Evolutionary conservation across 164 flowering plant genomes (phyloP), one percentile per base, ranked within the genome.

Genomic region (Nelumbo lutea): DNA sequence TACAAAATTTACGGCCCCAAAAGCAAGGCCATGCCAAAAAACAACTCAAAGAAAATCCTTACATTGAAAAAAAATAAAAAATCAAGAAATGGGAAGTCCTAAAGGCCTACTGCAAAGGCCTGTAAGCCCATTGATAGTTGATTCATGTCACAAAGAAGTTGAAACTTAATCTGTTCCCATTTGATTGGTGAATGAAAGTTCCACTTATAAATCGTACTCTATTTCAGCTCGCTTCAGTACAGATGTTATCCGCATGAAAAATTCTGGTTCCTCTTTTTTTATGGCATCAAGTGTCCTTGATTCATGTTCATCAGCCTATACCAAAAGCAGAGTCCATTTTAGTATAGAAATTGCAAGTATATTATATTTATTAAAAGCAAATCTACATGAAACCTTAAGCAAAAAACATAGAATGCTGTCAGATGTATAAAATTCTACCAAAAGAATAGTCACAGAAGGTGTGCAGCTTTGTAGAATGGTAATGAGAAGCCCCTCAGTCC

Each of bases 231-330:
- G 82, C 79, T 81, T 86, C 66, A 95, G 73, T 66, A 85, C 84
- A 67, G 81, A 59, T 60, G 87, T 80, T 42, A 95, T 97, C 79
- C 87, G 78, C 4, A 39, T 48, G 52, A 80, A 92, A 78, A 76
- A 90, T 8, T 85, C 94, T 3, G 97, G 94, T 69, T 95, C 97
- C 47, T 73, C 75, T 72, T 81, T 84, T 75, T 75, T 81, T 68
- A 92, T 83, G 45, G 85, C 87, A 70, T 88, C 91, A 42, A 90
- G 82, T 39, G 92, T 83, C 66, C 58, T 77, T 2, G 84, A 76
- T 70, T 95, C 96, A 14, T 95, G 98, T 72, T 92, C 97, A 69
- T 88, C 97, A 3, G 90, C 97, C 98, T 93, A 66, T 2, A 65
- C n/a, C 65, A 40, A 41, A 41, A 71, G 15, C 39, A 68, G 45